Evolutionary conservation across 2,329 filamentous ascomycete species (phyloP).

Genomic region (Arachnomyces sp.): DNA sequence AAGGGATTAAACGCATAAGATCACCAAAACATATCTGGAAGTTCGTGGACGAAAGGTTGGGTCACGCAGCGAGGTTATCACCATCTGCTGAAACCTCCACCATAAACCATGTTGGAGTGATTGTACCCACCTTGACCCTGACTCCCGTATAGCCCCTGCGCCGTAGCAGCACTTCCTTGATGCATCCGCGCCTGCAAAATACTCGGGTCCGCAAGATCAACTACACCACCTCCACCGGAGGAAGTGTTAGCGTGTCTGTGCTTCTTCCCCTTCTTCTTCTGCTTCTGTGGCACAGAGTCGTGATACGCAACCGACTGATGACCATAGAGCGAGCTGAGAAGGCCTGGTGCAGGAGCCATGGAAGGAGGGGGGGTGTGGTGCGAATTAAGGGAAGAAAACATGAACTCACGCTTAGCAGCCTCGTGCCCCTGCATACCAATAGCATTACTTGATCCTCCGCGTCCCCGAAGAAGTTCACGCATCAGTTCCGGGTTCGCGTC

Average conservation of each 20-base stretch:
- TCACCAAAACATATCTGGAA: conserved; percentile 6
- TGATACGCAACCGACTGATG: conserved; percentile 76
- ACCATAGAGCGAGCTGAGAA: conserved; percentile 87
- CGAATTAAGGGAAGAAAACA: conserved; percentile 85
- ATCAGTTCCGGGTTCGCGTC: conserved; percentile 67
- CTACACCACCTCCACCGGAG: conserved; percentile 99
- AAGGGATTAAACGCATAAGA: conserved; percentile 8
- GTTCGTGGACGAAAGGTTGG: conserved; percentile 1
- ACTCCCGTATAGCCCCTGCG: conserved; percentile 83
- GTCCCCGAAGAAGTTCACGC: conserved; percentile 70
- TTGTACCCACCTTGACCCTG: conserved; percentile 91
- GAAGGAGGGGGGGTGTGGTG: conserved; percentile 76
- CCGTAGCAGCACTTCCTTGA: conserved; percentile 68
- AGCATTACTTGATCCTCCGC: conserved; percentile 47
- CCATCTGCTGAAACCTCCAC: conserved; percentile 60
- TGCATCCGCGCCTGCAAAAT: conserved; percentile 98
- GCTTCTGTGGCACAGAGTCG: conserved; percentile 82
- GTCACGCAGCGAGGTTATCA: conserved; percentile 32
- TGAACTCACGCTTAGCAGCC: conserved; percentile 95
- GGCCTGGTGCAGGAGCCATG: conserved; percentile 86
- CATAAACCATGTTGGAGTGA: conserved; percentile 69
- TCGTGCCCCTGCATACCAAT: conserved; percentile 67
- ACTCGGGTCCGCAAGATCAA: conserved; percentile 99
- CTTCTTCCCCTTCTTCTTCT: conserved; percentile 99
- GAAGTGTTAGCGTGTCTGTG: conserved; percentile 99